Base-by-base conservation (phyloP, 306 rosid genomes). In the Hylodesmum podocarpum region DNA sequence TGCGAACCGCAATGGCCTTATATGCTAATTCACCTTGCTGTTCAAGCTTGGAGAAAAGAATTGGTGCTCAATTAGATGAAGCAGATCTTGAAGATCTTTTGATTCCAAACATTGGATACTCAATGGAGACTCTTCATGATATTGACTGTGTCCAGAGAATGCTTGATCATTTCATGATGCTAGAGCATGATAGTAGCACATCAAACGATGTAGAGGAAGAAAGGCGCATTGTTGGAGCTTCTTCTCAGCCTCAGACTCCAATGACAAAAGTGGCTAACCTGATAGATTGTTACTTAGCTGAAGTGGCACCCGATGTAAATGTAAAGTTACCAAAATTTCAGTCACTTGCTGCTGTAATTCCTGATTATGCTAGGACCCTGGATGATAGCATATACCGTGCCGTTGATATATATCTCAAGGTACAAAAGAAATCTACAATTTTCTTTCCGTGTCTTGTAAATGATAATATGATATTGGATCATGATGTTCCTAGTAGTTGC, bases 361-460 rank as follows among this genome's bases (percentile, higher is more conserved):
- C 98, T 37, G 97, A 94, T 31, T 77, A 76, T 73, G 97, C 91
- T 3, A 87, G 98, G 77, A 88, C 89, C 1, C 21, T 94, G 28
- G 93, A 91, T 36, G 98, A 94, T 63, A 97, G 94, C 31, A 81
- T 94, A 73, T 94, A 94, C 80, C 91, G 94, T 4, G 94, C 98
- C 58, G 82, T 91, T 5, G 98, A 94, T 81, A 79, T 88, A 73
- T 94, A 80, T 85, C 94, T 94, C 72, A 94, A 94, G 98, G 98
- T 94, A 88, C 25, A 39, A 36, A 36, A 21, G 0, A 19, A 37
- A 51, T 29, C 14, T 40, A 19, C 53, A 29, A 31, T 36, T 29
- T 66, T 1, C 11, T 62, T 40, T 70, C 54, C 76, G 21, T 36
- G 49, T 34, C 64, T 51, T 70, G 54, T 53, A 27, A 18, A 63